A percentile compares a stretch with the other conserved stretches of the same genome.
Conservation (phyloP, 2,329 filamentous ascomycete species). For the Aspergillus tamarii region DNA sequence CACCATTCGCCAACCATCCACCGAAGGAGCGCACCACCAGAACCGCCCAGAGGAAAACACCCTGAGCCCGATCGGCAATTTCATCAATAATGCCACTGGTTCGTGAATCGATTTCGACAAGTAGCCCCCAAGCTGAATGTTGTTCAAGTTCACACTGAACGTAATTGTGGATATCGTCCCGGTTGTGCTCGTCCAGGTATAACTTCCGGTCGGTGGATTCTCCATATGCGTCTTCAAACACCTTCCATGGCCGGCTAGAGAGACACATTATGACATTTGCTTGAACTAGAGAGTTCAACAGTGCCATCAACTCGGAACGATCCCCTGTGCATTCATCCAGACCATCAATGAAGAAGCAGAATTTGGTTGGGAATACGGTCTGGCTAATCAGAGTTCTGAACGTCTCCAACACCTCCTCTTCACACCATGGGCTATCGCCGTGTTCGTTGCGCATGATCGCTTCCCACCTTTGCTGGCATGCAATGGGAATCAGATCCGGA, state of each 20-base stretch:
- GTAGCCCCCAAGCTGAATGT: background rate
- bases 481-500: background rate
- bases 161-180: background rate
- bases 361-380: background rate
- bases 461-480: background rate
- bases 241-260: background rate
- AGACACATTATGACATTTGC: background rate
- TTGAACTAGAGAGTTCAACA: background rate
- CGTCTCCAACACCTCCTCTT: background rate
- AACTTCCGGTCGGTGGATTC: background rate
- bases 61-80: background rate
- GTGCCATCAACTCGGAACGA: background rate
- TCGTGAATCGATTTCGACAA: background rate
- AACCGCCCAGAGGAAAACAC: background rate
- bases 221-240: background rate
- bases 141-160: background rate
- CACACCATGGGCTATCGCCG: background rate
- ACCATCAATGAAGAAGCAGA: background rate
- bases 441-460: background rate
- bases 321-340: background rate
- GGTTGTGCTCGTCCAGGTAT: background rate
- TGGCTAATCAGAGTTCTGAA: background rate
- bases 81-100: background rate
- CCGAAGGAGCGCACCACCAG: background rate
- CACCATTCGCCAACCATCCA: background rate